Evolutionary conservation across 148 eudicot genomes (phyloP).

Genomic region (Vaccinium macrocarpon): DNA sequence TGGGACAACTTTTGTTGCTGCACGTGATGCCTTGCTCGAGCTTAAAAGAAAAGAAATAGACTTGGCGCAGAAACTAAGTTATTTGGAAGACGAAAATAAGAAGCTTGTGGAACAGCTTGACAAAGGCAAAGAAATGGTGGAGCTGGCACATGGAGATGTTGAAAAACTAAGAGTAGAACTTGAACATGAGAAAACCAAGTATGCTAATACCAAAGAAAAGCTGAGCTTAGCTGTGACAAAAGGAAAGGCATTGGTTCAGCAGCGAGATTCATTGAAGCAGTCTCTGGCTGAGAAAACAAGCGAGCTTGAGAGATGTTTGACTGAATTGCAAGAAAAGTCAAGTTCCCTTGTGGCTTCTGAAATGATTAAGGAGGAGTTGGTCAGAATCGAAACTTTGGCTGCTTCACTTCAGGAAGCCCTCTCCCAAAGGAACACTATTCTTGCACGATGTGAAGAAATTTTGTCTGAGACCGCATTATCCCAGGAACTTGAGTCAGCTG

Average conservation of each 20-base stretch:
- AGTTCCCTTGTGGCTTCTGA: conserved; percentile 69
- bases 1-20: conserved; percentile 43
- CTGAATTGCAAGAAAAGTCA: conserved; percentile 65
- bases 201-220: conserved; percentile 84
- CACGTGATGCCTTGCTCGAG: conserved; percentile 55
- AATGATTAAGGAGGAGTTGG: conserved; percentile 52
- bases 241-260: conserved; percentile 96
- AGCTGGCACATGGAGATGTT: conserved; percentile 51
- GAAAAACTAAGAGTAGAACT: conserved; percentile 66
- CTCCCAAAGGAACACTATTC: conserved; percentile 49
- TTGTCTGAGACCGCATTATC: conserved; percentile 40
- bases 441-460: conserved; percentile 60
- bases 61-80: conserved; percentile 43
- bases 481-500: conserved; percentile 42
- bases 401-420: conserved; percentile 66
- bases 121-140: conserved; percentile 34
- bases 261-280: conserved; percentile 83
- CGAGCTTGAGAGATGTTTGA: conserved; percentile 59
- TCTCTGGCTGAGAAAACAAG: conserved; percentile 64
- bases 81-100: conserved; percentile 53
- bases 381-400: conserved; percentile 46
- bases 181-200: conserved; percentile 79
- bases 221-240: conserved; percentile 95
- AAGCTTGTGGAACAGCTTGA: conserved; percentile 61
- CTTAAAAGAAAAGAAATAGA: conserved; percentile 55